Evolutionary conservation across 1,139 yeast genomes (phyloP).

Genomic region (Taphrina pruni): DNA sequence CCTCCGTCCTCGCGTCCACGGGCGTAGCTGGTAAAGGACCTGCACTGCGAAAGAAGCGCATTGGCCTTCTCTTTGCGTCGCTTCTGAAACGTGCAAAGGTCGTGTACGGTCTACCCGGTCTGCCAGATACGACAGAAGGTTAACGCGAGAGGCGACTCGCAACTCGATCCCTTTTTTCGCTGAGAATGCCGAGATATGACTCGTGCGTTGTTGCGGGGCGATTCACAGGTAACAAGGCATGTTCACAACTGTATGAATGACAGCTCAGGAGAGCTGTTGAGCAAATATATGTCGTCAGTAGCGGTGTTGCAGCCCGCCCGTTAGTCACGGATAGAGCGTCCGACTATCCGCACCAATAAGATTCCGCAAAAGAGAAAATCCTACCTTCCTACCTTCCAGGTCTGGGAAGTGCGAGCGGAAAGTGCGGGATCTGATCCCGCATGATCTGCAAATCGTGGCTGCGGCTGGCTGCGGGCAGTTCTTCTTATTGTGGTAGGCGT

Average conservation of each 20-base stretch:
- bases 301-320: neutral
- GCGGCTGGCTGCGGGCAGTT: neutral
- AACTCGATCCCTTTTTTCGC: too few relatives aligned
- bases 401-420: neutral
- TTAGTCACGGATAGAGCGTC: neutral
- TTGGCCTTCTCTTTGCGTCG: neutral
- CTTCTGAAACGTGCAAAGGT: neutral
- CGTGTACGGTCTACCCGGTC: too few relatives aligned
- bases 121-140: too few relatives aligned
- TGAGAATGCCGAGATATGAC: too few relatives aligned
- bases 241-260: neutral
- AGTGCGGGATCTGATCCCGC: neutral
- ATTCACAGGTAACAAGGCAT: neutral
- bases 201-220: neutral
- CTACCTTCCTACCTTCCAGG: neutral
- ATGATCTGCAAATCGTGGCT: conserved; percentile 1
- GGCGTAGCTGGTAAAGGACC: conserved; percentile 14
- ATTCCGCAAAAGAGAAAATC: neutral
- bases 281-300: conserved; percentile 1
- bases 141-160: too few relatives aligned
- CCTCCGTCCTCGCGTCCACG: conserved; percentile 15
- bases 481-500: neutral
- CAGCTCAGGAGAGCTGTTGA: neutral
- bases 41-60: conserved; percentile 18
- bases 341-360: conserved; percentile 8